phyloP scores from a whole-genome alignment of 768 basidiomycete genomes.

The Krasilnikovozyma curviuscula region DNA sequence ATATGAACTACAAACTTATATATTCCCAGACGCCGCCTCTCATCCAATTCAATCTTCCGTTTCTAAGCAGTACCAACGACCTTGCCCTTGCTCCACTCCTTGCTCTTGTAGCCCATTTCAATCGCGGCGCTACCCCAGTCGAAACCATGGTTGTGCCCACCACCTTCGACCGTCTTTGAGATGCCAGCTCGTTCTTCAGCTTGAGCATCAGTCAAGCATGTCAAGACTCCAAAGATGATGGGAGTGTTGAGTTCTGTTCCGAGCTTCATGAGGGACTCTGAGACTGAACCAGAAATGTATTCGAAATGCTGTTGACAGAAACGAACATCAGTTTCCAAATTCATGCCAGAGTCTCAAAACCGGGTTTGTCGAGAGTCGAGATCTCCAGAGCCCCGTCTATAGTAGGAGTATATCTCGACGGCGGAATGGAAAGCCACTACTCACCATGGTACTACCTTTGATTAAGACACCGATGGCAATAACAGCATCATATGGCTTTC shows the following conservation, averaged over 20 bases:
- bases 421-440: no score
- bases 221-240: constrained; percentile 90
- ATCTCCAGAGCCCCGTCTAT: no score
- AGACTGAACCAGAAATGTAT: constrained; percentile 87
- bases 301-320: no score
- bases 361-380: no score
- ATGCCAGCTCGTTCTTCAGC: constrained; percentile 87
- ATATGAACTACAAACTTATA: no score
- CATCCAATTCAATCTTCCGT: no score
- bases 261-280: constrained; percentile 82
- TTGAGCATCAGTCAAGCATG: constrained; percentile 79
- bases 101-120: constrained; percentile 6
- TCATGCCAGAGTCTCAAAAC: no score
- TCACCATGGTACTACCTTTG: constrained; percentile 93
- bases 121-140: constrained; percentile 12
- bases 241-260: constrained; percentile 86
- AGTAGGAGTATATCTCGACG: no score
- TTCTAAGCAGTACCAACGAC: constrained; percentile 12
- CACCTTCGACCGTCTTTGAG: constrained; percentile 38
- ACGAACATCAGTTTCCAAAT: no score
- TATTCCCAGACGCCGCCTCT: no score
- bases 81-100: constrained; percentile 8
- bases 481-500: constrained; percentile 73
- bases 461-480: constrained; percentile 97
- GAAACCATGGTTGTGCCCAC: constrained; percentile 50